phyloP scores from a whole-genome alignment of 2,329 filamentous ascomycete genomes.

The Scedosporium boydii region DNA sequence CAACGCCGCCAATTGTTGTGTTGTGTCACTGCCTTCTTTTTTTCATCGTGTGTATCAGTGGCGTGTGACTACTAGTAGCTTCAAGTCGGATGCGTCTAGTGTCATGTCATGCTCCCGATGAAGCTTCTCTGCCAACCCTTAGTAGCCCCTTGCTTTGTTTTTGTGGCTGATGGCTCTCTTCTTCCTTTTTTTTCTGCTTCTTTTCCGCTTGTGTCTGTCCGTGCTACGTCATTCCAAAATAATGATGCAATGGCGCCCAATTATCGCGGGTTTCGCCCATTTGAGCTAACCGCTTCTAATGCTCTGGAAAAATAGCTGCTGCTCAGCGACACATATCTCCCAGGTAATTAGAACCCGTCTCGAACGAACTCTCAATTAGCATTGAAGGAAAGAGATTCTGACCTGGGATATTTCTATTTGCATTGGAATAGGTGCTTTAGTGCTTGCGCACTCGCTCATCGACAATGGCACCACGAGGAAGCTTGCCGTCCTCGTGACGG shows the following conservation, averaged over 20 bases:
- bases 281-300: slow-evolving; percentile 12
- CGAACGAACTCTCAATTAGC: slow-evolving; percentile 7
- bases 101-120: too few species aligned
- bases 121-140: too few species aligned
- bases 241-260: neutral
- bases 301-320: slow-evolving; percentile 59
- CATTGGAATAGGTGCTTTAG: slow-evolving; percentile 63
- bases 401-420: neutral
- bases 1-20: neutral
- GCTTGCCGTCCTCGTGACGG: slow-evolving; percentile 74
- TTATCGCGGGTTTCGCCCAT: neutral
- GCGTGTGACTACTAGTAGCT: too few species aligned
- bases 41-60: neutral
- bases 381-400: neutral
- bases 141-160: neutral
- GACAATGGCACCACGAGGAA: slow-evolving; percentile 83
- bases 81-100: too few species aligned
- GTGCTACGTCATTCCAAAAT: neutral
- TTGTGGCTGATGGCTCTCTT: neutral
- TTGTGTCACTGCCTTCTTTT: neutral
- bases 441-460: slow-evolving; percentile 87
- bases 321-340: slow-evolving; percentile 84
- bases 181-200: too few species aligned
- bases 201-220: neutral
- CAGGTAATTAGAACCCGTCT: slow-evolving; percentile 47